These are phyloP conservation scores for Sonneratia caseolaris DNA, from an alignment of 345 rosid species.

Conservation along the genomic window DNA sequence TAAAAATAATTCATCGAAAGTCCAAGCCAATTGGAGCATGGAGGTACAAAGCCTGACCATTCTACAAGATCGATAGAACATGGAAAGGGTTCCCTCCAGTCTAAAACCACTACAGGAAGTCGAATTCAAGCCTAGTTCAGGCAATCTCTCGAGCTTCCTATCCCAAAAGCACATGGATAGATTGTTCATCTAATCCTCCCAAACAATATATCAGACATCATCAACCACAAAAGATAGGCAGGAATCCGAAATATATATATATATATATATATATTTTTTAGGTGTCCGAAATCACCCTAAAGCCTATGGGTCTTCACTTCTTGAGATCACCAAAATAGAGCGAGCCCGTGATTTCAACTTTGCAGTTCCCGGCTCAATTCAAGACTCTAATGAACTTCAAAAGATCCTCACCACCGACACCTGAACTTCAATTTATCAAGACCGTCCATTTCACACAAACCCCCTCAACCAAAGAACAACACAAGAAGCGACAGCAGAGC, in stretches of 20 bases:
- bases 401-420: neutral
- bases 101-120: neutral
- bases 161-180: neutral
- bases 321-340: neutral
- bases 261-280: no score
- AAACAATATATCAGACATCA: no score
- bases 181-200: neutral
- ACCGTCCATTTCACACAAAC: neutral
- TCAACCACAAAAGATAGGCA: neutral
- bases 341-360: neutral
- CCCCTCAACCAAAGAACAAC: neutral
- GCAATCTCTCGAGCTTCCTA: neutral
- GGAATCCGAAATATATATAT: no score
- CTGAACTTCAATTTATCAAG: neutral
- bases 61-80: neutral
- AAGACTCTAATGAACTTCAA: neutral
- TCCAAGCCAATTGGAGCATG: neutral
- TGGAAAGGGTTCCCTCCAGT: neutral
- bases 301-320: neutral
- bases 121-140: neutral
- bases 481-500: neutral
- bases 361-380: neutral
- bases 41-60: neutral
- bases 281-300: neutral
- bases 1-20: neutral